Percentiles rank a stretch among this genome's conserved stretches.
Evolutionary conservation across 129 eudicot species (phyloP).

Genomic region (Mikania micrantha): DNA sequence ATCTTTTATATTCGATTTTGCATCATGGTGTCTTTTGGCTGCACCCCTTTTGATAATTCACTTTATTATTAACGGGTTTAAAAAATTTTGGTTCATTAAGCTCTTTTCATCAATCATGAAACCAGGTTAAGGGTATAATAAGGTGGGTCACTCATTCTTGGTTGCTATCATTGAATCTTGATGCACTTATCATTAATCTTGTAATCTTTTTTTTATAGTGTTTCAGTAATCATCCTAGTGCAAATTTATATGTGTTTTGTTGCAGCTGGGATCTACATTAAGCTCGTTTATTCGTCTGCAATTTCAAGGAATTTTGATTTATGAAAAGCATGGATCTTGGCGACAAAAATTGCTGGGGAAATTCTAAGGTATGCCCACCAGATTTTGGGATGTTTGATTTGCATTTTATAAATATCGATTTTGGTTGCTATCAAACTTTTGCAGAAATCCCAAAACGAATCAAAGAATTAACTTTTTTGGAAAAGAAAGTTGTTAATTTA

Average conservation of each 20-base stretch:
- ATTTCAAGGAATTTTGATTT: conserved; percentile 1
- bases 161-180: conserved; percentile 10
- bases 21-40: conserved; percentile 12
- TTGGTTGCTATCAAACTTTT: conserved; percentile 11
- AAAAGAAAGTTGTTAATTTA: background rate
- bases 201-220: background rate
- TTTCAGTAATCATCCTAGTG: background rate
- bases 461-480: background rate
- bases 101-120: conserved; percentile 8
- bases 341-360: conserved; percentile 37
- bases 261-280: conserved; percentile 44
- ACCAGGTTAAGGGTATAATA: conserved; percentile 20
- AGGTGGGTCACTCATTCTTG: conserved; percentile 26
- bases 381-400: background rate
- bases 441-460: background rate
- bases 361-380: conserved; percentile 41
- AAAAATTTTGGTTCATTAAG: conserved; percentile 7
- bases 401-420: background rate
- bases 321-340: conserved; percentile 51
- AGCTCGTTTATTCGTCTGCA: conserved; percentile 10
- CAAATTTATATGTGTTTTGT: conserved; percentile 19
- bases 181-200: background rate
- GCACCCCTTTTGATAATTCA: conserved; percentile 14
- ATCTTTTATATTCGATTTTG: conserved; percentile 14
- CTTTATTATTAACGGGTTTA: conserved; percentile 11